phyloP scores from a whole-genome alignment of 169 alveolate species.

The Plasmodium vinckei region DNA sequence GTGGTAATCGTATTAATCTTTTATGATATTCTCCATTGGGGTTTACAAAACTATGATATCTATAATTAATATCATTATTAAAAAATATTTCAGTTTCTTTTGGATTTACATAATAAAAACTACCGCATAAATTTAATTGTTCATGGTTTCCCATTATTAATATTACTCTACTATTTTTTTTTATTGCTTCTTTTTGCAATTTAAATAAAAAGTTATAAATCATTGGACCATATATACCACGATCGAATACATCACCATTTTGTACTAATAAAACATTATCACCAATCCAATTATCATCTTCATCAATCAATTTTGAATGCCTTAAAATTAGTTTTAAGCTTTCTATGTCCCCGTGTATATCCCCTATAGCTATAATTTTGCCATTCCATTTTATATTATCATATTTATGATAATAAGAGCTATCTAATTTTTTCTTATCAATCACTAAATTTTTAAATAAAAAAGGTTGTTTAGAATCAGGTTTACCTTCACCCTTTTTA shows the following conservation, averaged over 20 bases:
- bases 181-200: slow-evolving; percentile 60
- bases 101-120: slow-evolving; percentile 45
- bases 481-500: neutral
- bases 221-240: slow-evolving; percentile 59
- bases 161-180: slow-evolving; percentile 37
- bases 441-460: slow-evolving; percentile 34
- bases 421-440: slow-evolving; percentile 29
- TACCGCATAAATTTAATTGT: slow-evolving; percentile 49
- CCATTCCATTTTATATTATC: slow-evolving; percentile 79
- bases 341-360: slow-evolving; percentile 80
- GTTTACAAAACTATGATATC: slow-evolving; percentile 16
- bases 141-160: slow-evolving; percentile 69
- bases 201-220: slow-evolving; percentile 43
- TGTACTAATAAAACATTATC: slow-evolving; percentile 60
- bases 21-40: slow-evolving; percentile 19
- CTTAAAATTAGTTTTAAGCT: slow-evolving; percentile 69
- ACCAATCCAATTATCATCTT: slow-evolving; percentile 78
- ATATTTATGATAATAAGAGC: slow-evolving; percentile 20
- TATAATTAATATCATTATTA: slow-evolving; percentile 29
- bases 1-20: slow-evolving; percentile 40
- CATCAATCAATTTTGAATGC: slow-evolving; percentile 76
- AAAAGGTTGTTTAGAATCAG: slow-evolving; percentile 8
- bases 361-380: slow-evolving; percentile 80
- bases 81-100: slow-evolving; percentile 39
- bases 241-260: slow-evolving; percentile 53